phyloP scores from a whole-genome alignment of 2,329 filamentous ascomycete genomes.

The Xylariaceae sp. region DNA sequence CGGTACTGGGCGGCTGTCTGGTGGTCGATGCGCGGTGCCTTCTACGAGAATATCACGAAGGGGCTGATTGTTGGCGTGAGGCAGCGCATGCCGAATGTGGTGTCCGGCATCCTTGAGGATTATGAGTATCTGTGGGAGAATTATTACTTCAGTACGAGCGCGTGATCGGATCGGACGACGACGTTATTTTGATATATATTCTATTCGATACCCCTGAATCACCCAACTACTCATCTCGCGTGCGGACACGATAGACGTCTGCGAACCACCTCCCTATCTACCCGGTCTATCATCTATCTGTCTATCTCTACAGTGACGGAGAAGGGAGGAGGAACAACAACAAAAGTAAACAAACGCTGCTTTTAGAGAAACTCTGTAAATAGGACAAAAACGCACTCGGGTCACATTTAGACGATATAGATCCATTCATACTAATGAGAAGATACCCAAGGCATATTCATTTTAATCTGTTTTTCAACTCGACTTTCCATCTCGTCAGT shows the following conservation, averaged over 20 bases:
- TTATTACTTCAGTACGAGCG: constrained; percentile 76
- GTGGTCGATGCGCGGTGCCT: constrained; percentile 94
- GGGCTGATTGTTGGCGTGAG: constrained; percentile 66
- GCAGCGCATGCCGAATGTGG: constrained; percentile 71
- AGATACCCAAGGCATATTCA: background rate
- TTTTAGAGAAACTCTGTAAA: background rate
- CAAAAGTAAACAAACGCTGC: background rate
- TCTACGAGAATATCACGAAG: constrained; percentile 88
- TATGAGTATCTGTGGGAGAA: constrained; percentile 98
- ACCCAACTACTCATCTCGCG: background rate
- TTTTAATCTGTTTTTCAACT: no score
- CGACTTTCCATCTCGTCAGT: no score
- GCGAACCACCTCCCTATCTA: no score
- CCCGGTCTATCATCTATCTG: no score
- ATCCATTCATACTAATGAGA: background rate
- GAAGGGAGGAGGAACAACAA: background rate
- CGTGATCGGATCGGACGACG: constrained; percentile 9
- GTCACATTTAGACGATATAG: background rate
- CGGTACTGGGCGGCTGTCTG: constrained; percentile 86
- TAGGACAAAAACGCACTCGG: background rate
- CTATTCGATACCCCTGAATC: background rate
- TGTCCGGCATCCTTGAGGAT: constrained; percentile 84
- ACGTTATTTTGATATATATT: background rate
- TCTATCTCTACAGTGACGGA: background rate
- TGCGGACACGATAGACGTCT: background rate